Base-by-base conservation (phyloP, 257 asterid species). In the Primulina eburnea region DNA sequence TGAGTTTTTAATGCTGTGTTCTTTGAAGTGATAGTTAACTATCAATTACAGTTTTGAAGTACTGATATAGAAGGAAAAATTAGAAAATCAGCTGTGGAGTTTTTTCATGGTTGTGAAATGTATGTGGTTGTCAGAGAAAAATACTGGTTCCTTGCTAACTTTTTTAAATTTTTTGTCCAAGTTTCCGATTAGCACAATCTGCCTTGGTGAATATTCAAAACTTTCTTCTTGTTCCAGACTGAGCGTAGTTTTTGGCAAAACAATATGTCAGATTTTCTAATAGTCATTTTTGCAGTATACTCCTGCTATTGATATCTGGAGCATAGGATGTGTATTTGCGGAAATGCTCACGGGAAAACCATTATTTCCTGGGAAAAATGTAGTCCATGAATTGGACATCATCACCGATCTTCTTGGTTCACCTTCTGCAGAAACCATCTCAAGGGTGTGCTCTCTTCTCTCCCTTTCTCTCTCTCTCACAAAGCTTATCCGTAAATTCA, bases 301-400 rank as follows among this genome's bases (percentile, higher is more conserved):
- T 43, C 97, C 97, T 24, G 97, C 98, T 65, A 90, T 90, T 76
- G 98, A 92, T 69, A 88, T 90, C 70, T 92, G 98, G 98, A 90
- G 98, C 83, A 83, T 92, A 67, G 98, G 98, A 77, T 92, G 98
- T 78, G 90, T 92, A 79, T 92, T 90, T 82, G 97, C 90, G 7
- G 98, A 92, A 86, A 84, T 92, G 86, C 81, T 92, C 38, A 79
- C 86, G 30, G 95, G 98, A 56, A 90, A 87, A 72, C 97, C 97
- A 2, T 72, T 92, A 80, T 92, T 92, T 75, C 96, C 98, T 50
- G 98, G 97, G 62, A 90, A 82, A 69, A 85, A 92, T 71, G 97
- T 87, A 68, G 95, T 92, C 73, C 92, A 90, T 77, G 95, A 92
- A 78, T 84, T 92, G 88, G 98, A 92, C 67, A 77, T 92, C 72